These are phyloP conservation scores for Carnegiea gigantea DNA, from an alignment of 179 eudicot genomes.

Conservation along the genomic window DNA sequence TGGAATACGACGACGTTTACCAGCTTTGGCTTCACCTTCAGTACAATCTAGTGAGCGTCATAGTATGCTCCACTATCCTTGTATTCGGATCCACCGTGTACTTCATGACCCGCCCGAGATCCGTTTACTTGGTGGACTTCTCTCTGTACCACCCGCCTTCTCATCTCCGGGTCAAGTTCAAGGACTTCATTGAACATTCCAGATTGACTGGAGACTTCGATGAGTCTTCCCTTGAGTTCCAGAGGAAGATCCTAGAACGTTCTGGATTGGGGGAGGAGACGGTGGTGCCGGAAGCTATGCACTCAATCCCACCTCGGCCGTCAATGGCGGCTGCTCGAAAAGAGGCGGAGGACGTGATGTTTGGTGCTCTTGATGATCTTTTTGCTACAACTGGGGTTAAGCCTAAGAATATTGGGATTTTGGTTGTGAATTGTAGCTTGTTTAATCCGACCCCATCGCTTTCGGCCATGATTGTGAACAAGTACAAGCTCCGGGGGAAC, in stretches of 20 bases:
- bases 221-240: constrained; percentile 64
- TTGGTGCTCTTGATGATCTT: constrained; percentile 56
- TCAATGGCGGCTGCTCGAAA: constrained; percentile 66
- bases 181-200: constrained; percentile 44
- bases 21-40: constrained; percentile 54
- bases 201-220: constrained; percentile 51
- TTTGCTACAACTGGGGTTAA: constrained; percentile 45
- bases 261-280: constrained; percentile 78
- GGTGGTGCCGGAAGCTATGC: constrained; percentile 63
- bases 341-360: constrained; percentile 71
- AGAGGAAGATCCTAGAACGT: constrained; percentile 58
- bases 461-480: constrained; percentile 73
- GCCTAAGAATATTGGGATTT: constrained; percentile 57
- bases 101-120: constrained; percentile 61
- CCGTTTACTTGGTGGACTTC: constrained; percentile 62
- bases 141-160: constrained; percentile 50
- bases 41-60: constrained; percentile 47
- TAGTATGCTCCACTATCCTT: constrained; percentile 36
- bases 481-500: constrained; percentile 64
- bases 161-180: constrained; percentile 34
- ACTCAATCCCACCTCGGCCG: constrained; percentile 52
- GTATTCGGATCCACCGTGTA: constrained; percentile 58
- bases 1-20: constrained; percentile 52
- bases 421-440: constrained; percentile 72
- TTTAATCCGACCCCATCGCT: constrained; percentile 74